Evolutionary conservation across 805 yeast genomes (phyloP), one percentile per base, ranked within the genome.

Genomic region (Hemisphaericaspora nanyangensis): DNA sequence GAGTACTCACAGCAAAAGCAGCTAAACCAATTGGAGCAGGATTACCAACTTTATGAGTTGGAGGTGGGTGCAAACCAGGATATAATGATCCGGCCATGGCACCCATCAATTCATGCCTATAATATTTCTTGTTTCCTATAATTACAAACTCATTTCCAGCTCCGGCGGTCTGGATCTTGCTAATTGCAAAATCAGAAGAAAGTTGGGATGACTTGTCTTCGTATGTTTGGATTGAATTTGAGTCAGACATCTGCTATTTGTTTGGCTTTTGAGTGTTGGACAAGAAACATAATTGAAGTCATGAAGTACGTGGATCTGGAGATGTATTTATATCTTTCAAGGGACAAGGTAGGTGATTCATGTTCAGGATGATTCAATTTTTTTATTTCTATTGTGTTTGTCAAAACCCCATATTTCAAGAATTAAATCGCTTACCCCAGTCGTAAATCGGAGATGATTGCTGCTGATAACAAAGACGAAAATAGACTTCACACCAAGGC

Each of bases 21-120:
- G 67, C 66, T 25, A 77, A 61, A 4, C 82, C 82, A 13, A 77
- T 62, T 1, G 80, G 79, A 8, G 79, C 74, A 1, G 81, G 78
- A 48, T 73, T 73, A 12, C 65, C 76, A 44, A 62, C 69, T 42
- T 63, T 70, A 51, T 79, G 72, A 35, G 59, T 53, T 5, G 80
- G 70, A 16, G 68, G 61, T 43, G 77, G 72, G 42, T 61, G 52
- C 37, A 78, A 72, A 12, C 59, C 63, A 5, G 76, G 66, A 35
- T 69, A 68, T 40, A 73, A 59, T 7, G 66, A 65, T 51, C 85
- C 85, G 12, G 83, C 85, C 52, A 81, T 80, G 2, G 86, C 88
- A 25, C 66, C 65, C 47, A 77, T 57, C 46, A 82, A 72, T 40
- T 82, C 89, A 20, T 67, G 67, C 38, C 76, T 70, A 40, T 68